Evolutionary conservation across 2,329 filamentous ascomycete genomes (phyloP), one percentile per base, ranked within the genome.

Genomic region (Hypoxylon rubiginosum): DNA sequence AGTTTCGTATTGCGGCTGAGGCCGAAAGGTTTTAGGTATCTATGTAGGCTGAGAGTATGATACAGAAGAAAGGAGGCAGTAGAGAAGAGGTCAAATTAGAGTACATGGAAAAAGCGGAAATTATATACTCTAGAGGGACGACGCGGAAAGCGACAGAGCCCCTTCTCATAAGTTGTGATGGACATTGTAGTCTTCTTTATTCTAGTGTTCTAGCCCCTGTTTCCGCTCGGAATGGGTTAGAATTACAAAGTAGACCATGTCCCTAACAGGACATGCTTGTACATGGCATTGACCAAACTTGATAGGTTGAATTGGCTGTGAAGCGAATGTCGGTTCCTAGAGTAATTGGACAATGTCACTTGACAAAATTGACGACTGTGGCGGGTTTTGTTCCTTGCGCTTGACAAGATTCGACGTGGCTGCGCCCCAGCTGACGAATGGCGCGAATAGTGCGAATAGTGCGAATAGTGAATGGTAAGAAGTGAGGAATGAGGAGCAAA

Each of bases 361-460:
- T 48, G 67, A 63, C 54, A 43, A 52, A 55, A 36, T 52, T 46
- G 39, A 57, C 43, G 46, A 62, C n/a, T 43, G 50, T 45, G 41
- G 58, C 58, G 61, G 54, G 64, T 58, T 67, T 62, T 67, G 61
- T 63, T 52, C 24, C 43, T 32, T 34, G 39, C n/a, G 45, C n/a
- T 54, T 64, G 54, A 32, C 57, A 48, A 32, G 30, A n/a, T n/a
- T 50, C 26, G 34, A 15, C 54, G 45, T 28, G 62, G 48, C 64
- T 65, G 67, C 66, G 67, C 71, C 68, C 58, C 66, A 62, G 68
- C 60, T 72, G 71, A 71, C 71, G 63, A 71, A 60, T 64, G 57
- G 17, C 17, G 39, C 39, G 39, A 43, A 19, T 17, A n/a, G 39
- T 41, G n/a, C 21, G 21, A 24, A 24, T 24, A 24, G 21, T n/a